Evolutionary conservation across 768 basidiomycete species (phyloP), one percentile per base, ranked within the genome.

Genomic region (Russula vinacea): DNA sequence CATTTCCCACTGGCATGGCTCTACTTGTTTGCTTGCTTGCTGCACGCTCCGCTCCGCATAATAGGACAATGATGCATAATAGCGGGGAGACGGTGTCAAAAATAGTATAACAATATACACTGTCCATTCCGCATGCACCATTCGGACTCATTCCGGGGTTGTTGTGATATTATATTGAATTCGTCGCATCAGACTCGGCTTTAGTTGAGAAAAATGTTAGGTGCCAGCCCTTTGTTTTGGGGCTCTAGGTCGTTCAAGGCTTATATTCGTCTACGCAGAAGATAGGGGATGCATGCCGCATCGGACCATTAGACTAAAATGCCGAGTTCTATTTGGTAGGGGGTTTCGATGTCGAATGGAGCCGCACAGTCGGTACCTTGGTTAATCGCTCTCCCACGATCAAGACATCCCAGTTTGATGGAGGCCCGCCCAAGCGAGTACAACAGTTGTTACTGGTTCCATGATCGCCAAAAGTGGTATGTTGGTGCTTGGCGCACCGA

Each of bases 311-410:
- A 22, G 50, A 17, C 22, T 54, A 14, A 32, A 54, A 40, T 44
- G 32, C 19, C 24, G 26, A 37, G 42, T 58, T 32, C 40, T 11
- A 42, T 24, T 50, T 39, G 32, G 6, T n/a, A 37, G n/a, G 49
- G 47, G 16, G 49, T 32, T 22, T 42, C 40, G n/a, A 59, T 29
- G 14, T 63, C 51, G 29, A 59, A 59, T 55, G 53, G 52, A 55
- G 63, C 63, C 63, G 24, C 22, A 13, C 37, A 2, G 42, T 40
- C 58, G 58, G 63, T 19, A 59, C 50, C 32, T n/a, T 45, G 24
- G 9, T 3, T 3, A 7, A 17, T 8, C 33, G 42, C 42, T 26
- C n/a, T 45, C n/a, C n/a, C n/a, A 10, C 45, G 29, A 29, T 29
- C 22, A 47, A 6, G n/a, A 22, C 45, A 47, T 44, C 22, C 11